A percentile compares a stretch with the other conserved stretches of the same genome.
Evolutionary conservation across 768 basidiomycete genomes (phyloP).

Genomic region (Leccinum aurantiacum): DNA sequence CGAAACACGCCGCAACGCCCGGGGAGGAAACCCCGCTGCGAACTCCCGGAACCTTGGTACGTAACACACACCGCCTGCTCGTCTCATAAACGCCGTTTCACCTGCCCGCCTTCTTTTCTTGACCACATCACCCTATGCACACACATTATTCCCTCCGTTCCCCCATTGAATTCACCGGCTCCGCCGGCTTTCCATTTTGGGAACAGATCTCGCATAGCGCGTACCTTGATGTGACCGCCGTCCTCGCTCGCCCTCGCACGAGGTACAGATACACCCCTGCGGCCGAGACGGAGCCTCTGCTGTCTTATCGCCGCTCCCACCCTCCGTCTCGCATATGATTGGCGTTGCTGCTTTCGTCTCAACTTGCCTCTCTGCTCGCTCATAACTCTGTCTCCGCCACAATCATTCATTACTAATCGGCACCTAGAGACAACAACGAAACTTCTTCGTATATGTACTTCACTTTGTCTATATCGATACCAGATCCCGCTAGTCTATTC

Average conservation of each 20-base stretch:
- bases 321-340: constrained; percentile 11
- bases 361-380: neutral
- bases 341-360: constrained; percentile 20
- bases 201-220: neutral
- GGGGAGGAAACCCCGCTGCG: neutral
- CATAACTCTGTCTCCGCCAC: neutral
- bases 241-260: neutral
- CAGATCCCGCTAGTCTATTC: neutral
- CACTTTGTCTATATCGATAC: neutral
- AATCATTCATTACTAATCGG: neutral
- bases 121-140: neutral
- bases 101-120: neutral
- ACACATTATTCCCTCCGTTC: neutral
- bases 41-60: neutral
- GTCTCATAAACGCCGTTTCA: neutral
- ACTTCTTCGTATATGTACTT: constrained; percentile 5
- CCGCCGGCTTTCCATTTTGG: neutral
- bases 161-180: neutral
- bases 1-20: neutral
- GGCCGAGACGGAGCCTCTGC: neutral
- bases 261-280: neutral
- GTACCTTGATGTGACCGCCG: neutral
- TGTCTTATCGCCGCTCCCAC: constrained; percentile 22
- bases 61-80: neutral
- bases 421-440: neutral